Conservation (phyloP, 345 rosid genomes). For the Acer saccharum region DNA sequence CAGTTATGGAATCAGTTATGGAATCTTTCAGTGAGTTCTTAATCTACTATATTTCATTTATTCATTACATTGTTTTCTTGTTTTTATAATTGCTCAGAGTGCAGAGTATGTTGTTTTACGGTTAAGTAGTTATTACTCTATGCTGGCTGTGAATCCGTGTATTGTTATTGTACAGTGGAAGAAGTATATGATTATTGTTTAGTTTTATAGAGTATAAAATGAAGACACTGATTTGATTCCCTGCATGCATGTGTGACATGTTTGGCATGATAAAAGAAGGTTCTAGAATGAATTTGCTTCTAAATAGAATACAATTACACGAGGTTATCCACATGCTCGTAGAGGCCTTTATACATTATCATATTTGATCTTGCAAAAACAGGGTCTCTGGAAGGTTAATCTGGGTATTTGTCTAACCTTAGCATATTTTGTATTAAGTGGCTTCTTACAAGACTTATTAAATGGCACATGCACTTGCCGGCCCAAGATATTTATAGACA, state of each 20-base stretch:
- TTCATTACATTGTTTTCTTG: background rate
- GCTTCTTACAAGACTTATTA: conserved; percentile 1
- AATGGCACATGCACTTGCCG: background rate
- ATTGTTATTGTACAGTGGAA: background rate
- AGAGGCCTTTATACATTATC: background rate
- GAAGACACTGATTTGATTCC: background rate
- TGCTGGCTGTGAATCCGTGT: conserved; percentile 7
- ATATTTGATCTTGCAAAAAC: background rate
- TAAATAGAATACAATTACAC: background rate
- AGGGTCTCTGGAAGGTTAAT: background rate
- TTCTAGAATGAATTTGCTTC: conserved; percentile 2
- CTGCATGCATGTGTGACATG: background rate
- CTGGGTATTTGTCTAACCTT: background rate
- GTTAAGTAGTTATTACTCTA: background rate
- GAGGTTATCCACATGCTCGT: background rate
- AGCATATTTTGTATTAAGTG: background rate
- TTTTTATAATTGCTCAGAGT: background rate
- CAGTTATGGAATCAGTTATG: no score
- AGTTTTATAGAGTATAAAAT: background rate
- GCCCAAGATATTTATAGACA: background rate
- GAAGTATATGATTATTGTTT: background rate
- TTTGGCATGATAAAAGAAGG: conserved; percentile 2
- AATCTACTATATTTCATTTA: background rate
- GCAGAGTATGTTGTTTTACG: background rate
- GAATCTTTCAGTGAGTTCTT: background rate